Base-by-base conservation (phyloP, 208 protist genomes). In the Wallacemonas sp. region DNA sequence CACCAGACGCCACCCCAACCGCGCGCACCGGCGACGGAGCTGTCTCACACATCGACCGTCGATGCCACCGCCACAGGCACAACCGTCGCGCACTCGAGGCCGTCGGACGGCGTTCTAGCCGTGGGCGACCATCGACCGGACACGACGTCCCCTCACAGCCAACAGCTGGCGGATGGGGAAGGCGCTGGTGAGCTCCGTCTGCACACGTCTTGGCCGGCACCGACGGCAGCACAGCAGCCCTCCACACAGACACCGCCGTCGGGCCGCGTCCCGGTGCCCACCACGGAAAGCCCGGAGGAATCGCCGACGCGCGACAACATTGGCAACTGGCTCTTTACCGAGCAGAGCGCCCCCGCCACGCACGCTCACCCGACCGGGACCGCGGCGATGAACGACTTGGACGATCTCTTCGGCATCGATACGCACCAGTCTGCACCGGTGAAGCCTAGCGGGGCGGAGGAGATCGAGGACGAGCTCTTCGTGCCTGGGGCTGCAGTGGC, bases 301-400 rank as follows among this genome's bases (percentile, higher is more conserved):
- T 4, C 50, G 24, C 6, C 30, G 24, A 57, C 32, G n/a, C n/a
- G n/a, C n/a, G 22, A 38, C 30, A 38, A 57, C 50, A 15, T 57
- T 1, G 38, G 30, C n/a, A 3, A 39, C 30, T 57, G 36, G 50
- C 50, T 57, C 50, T 57, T 57, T n/a, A 57, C 24, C 30, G 50
- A 57, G 17, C 50, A 57, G 15, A 57, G 50, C 50, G 50, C 50
- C n/a, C 50, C 50, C 4, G 50, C 50, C 0, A 57, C 50, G 5
- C 9, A 57, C 50, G 50, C 50, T 6, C 50, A 57, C 22, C 29
- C 13, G n/a, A 4, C 50, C 50, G 29, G n/a, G n/a, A n/a, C 30
- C 13, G 24, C 50, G 3, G 29, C 9, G 4, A 32, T 8, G 4
- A 12, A 21, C 19, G 30, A 57, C 15, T 5, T 57, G 29, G 50